Base-by-base conservation (phyloP, 2,329 filamentous ascomycete species). In the Exserohilum rostratum region DNA sequence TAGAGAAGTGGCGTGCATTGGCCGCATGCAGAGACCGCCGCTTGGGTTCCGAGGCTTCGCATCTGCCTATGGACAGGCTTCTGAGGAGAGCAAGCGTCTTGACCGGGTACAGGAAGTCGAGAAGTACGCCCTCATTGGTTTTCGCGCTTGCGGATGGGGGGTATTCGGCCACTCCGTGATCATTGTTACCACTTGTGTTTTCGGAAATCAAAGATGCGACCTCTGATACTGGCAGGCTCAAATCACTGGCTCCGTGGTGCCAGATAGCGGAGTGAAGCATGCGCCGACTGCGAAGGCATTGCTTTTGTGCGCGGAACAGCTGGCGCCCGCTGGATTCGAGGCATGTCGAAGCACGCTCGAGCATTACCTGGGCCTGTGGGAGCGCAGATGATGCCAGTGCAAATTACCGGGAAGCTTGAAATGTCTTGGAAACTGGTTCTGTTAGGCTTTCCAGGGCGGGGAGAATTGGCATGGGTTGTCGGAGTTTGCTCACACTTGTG, bases 311-410 rank as follows among this genome's bases (percentile, higher is more conserved):
- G 71, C 73, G 78, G 57, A 83, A 68, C 67, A 83, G 77, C 64
- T 79, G 77, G 70, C 80, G 79, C 70, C 81, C 77, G 78, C 82
- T 80, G 73, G 80, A 78, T 77, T 83, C 78, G 78, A 85, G 79
- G 76, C 82, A 85, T 83, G 78, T 77, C 72, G 80, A 79, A 70
- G 81, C 82, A 66, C 81, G 81, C 81, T 85, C 83, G 71, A 85
- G 82, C 83, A 85, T 85, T 64, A 71, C 70, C 73, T 61, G 60
- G 59, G 50, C 59, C 48, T 58, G 58, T 48, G 42, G 38, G 50
- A 62, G 58, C 52, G 64, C 57, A 62, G 58, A 61, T 56, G 51
- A 57, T 55, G 59, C 54, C 53, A 58, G 62, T 55, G 53, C 55
- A 48, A 53, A 66, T 62, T 68, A 67, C 59, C 64, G 60, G 55